Base-by-base conservation (phyloP, 257 asterid species). In the Lycium barbarum region DNA sequence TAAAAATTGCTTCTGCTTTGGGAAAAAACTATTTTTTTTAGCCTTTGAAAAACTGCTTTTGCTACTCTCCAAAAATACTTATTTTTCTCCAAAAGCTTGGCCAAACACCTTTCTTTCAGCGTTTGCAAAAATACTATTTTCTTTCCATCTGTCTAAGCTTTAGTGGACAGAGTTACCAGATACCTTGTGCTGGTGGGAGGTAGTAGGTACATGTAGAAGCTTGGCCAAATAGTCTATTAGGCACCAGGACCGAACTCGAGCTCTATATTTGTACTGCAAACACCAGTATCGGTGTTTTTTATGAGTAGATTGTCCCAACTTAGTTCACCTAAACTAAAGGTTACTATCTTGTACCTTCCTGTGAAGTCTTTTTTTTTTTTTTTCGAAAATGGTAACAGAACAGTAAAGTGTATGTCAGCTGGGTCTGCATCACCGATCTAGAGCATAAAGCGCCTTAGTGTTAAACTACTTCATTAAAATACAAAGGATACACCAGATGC, bases 401-500 rank as follows among this genome's bases (percentile, higher is more conserved):
- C 36, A 71, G 57, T 18, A 18, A 43, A 18, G 53, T 14, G 7
- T 71, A 43, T 71, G 72, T 2, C 72, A 33, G 26, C 43, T 67
- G 59, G 38, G 59, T 15, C 17, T 45, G 58, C 80, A 45, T 45
- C 38, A 73, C 40, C 59, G n/a, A 74, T 49, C 43, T 47, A 74
- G 81, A 74, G 81, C 59, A 49, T 49, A 49, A 45, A 38, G 14
- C 0, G n/a, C 40, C 76, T 35, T 35, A 35, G 6, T 36, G 0
- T 72, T 4, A 74, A 58, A 74, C n/a, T 72, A 49, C 11, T 73
- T 45, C 0, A 4, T 9, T 74, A 43, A 22, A 0, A 22, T 74
- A 74, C n/a, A 73, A 49, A 76, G 45, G 14, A 51, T 76, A 38
- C 80, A 72, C 38, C 58, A 72, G 58, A 72, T 45, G 58, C 57